Base-by-base conservation (phyloP, 2,329 filamentous ascomycete genomes). In the Ophiosphaerella narmari region DNA sequence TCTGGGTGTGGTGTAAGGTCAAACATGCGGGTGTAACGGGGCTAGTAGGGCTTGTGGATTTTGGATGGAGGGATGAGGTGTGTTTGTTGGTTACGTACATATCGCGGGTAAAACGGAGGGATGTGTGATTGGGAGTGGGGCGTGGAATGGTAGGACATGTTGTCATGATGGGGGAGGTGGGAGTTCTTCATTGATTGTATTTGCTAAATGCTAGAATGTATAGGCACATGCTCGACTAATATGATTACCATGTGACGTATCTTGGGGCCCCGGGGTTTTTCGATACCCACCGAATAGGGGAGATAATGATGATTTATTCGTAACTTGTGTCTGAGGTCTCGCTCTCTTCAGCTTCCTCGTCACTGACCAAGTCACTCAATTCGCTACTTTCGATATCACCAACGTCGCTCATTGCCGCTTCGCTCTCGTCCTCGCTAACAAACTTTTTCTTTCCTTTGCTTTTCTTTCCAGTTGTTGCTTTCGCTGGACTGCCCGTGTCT, bases 331-430 rank as follows among this genome's bases (percentile, higher is more conserved):
- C 26, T 29, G 7, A 11, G 40, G 12, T 16, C 8, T 60, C 53
- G 9, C 34, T 40, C 2, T 54, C 53, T 1, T 57, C 58, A 16
- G 59, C 49, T 18, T 70, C 67, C 2, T 52, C 58, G 40, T 68
- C 66, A 34, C 66, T 71, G 1, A 48, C 60, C 11, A 68, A 34
- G 42, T 70, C 66, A 13, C 62, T 71, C 45, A 57, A 24, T 16
- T 48, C 51, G 1, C 41, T 51, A 13, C 54, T 55, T 39, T 55
- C 58, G 0, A 39, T 51, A 3, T 59, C 57, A 24, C 57, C 58
- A 23, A 40, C 36, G 0, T 32, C 64, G 38, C 60, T 67, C 47
- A 59, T 65, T 31, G 55, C 39, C 6, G 53, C 53, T 32, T 69
- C 65, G 29, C 58, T 68, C 39, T 70, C 67, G 7, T 64, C 56